Evolutionary conservation across 768 basidiomycete genomes (phyloP).

Genomic region (Calocybe cyanea): DNA sequence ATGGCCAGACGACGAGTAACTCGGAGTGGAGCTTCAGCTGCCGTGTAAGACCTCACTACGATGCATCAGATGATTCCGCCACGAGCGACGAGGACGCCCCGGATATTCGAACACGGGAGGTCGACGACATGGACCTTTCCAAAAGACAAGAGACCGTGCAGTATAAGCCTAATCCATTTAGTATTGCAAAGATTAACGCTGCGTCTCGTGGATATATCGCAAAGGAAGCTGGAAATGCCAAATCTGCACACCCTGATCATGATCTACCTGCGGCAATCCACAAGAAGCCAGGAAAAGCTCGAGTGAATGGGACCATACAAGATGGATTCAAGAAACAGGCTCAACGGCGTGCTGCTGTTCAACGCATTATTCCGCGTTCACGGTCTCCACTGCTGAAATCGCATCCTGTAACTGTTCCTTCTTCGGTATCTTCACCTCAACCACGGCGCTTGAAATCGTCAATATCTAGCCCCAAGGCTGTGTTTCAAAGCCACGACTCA

Average conservation of each 20-base stretch:
- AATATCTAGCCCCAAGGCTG: too few relatives aligned
- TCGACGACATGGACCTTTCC: slow-evolving; percentile 58
- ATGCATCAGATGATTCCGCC: slow-evolving; percentile 16
- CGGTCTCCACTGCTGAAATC: too few relatives aligned
- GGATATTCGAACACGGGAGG: slow-evolving; percentile 19
- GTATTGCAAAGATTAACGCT: slow-evolving; percentile 78
- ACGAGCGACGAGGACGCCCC: slow-evolving; percentile 13
- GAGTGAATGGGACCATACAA: slow-evolving; percentile 26
- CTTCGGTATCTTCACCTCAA: too few relatives aligned
- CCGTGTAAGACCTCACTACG: slow-evolving; percentile 17
- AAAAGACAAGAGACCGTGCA: slow-evolving; percentile 54
- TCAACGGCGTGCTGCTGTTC: slow-evolving; percentile 3
- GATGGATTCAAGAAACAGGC: slow-evolving; percentile 46
- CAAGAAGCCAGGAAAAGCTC: background rate
- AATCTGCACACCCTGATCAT: background rate
- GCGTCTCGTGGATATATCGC: slow-evolving; percentile 34
- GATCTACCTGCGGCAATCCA: background rate
- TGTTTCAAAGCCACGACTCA: too few relatives aligned
- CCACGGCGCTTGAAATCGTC: too few relatives aligned
- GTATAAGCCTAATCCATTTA: slow-evolving; percentile 77
- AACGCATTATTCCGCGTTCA: too few relatives aligned
- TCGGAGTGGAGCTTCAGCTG: slow-evolving; percentile 38
- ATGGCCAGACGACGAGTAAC: background rate
- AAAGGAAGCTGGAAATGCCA: background rate
- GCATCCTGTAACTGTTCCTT: too few relatives aligned